phyloP scores from a whole-genome alignment of 306 rosid genomes.

The Glycine soja region DNA sequence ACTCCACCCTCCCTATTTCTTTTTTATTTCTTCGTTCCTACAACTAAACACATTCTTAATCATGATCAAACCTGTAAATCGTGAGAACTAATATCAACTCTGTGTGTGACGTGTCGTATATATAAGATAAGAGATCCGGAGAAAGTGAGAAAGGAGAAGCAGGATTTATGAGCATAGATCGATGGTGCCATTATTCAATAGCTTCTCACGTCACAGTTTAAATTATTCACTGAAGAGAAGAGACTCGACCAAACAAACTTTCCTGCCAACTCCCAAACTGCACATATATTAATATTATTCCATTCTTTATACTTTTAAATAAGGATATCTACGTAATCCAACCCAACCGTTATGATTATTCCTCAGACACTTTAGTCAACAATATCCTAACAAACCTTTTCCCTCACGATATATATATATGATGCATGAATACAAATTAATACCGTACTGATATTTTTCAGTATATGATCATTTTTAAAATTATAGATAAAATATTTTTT shows the following conservation, averaged over 20 bases:
- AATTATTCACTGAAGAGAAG: constrained; percentile 37
- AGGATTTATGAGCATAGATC: background rate
- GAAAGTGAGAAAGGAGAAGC: background rate
- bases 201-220: constrained; percentile 57
- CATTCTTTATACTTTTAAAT: constrained; percentile 34
- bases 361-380: constrained; percentile 61
- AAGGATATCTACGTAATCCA: constrained; percentile 52
- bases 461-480: background rate
- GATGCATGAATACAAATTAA: background rate
- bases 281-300: constrained; percentile 21
- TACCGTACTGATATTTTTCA: no score
- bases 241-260: constrained; percentile 61
- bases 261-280: constrained; percentile 58
- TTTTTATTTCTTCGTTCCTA: no score
- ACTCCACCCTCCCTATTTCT: no score
- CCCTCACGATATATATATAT: background rate
- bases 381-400: constrained; percentile 59
- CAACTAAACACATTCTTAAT: no score
- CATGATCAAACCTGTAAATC: no score
- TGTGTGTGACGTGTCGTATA: no score
- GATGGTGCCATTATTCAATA: constrained; percentile 38
- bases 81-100: no score
- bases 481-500: no score
- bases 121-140: no score
- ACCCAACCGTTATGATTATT: constrained; percentile 68